Evolutionary conservation across 208 protist species (phyloP), one percentile per base, ranked within the genome.

Genomic region (Crithidia fasciculata): DNA sequence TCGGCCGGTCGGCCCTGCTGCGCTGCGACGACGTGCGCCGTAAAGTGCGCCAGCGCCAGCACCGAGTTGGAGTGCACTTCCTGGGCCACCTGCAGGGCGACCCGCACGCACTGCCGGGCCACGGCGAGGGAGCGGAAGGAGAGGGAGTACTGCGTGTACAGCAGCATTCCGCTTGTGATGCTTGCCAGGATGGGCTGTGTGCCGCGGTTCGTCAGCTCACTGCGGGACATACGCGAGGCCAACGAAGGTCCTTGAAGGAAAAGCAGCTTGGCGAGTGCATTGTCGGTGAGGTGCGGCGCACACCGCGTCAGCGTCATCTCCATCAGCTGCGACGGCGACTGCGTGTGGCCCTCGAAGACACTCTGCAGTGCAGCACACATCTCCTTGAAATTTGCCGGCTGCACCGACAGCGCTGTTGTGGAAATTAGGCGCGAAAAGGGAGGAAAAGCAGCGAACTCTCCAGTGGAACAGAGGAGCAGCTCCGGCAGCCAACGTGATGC

Each of bases 81-180:
- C 60, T 94, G 87, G 5, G 82, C 87, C 0, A 94, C 82, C 63
- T 92, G 82, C 50, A 96, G 78, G 13, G 89, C 89, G 57, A 88
- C 81, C 3, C 82, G 77, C 56, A 87, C 82, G 70, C 92, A 94
- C 45, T 82, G 86, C 50, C 78, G 74, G 9, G 92, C 89, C 8
- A 84, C 79, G 8, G 73, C 71, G 4, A 93, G 66, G 0, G 92
- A 88, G 28, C 74, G 80, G 10, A 94, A 63, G 13, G 81, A 83
- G 8, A 94, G 74, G 71, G 94, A 89, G 64, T 87, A 89, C 59
- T 91, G 87, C 0, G 84, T 79, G 67, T 94, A 96, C 19, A 92
- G 71, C 28, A 96, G 86, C 76, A 96, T 88, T 5, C 92, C 89
- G 66, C 77, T 87, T 12, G 89, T 88, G 63, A 94, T 94, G 75